Evolutionary conservation across 192 early-diverging fungal species (phyloP), one percentile per base, ranked within the genome.

Genomic region (Chytriomyces hyalinus): DNA sequence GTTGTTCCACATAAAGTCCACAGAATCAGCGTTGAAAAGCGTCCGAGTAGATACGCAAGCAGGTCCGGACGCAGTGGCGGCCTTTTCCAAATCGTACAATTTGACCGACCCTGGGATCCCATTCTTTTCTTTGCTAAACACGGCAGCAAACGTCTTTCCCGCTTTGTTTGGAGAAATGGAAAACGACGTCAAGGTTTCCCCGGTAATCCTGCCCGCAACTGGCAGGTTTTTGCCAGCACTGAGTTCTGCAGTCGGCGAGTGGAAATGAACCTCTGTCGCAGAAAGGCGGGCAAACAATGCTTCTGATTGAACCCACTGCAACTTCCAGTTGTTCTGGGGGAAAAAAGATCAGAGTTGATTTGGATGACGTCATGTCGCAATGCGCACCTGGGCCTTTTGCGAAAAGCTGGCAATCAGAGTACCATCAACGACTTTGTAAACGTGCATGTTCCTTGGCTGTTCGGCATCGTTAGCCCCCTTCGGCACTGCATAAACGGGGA

Each of bases 251-350:
- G 57, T 86, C 69, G 90, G 86, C 64, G 90, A 86, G 84, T 90
- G 96, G 79, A 99, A 95, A 66, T 95, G 94, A 77, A 99, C 89
- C 80, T 97, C 94, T 36, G 71, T 26, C 36, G 90, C 90, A 13
- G 89, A 84, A 83, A 96, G 90, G 75, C 93, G 92, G 44, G 93
- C 94, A 81, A 91, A 96, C 81, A 87, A 92, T 44, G 87, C 69
- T 85, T 99, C 97, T 80, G 95, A 93, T 65, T 92, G 92, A 22
- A 94, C 96, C 96, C 96, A 99, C 82, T 97, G 92, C 80, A 96
- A 87, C 72, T 94, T 93, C 92, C 93, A 92, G 78, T 49, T 61
- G 61, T 70, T 45, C 71, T 65, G n/a, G 4, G 46, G 61, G 11
- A 45, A 63, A 46, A 13, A 10, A 26, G 46, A 44, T 48, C 15